These are phyloP conservation scores for Mycogone perniciosa DNA, from an alignment of 2,329 filamentous ascomycete genomes.

Conservation along the genomic window DNA sequence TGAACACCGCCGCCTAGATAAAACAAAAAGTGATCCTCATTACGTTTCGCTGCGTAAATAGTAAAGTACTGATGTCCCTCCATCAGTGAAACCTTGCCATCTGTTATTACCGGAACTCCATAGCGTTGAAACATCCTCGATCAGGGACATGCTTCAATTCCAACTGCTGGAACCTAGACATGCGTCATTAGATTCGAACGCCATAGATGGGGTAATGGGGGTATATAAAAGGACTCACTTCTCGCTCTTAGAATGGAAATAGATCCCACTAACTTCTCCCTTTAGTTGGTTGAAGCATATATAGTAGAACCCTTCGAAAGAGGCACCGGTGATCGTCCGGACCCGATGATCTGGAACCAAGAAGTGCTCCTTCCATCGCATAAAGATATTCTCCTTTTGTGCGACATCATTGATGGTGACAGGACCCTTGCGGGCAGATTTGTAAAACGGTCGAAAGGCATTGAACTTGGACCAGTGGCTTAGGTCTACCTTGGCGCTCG, in stretches of 20 bases:
- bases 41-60: too few species aligned
- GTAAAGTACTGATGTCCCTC: too few species aligned
- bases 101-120: conserved; percentile 62
- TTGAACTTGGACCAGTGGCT: conserved; percentile 90
- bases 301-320: conserved; percentile 98
- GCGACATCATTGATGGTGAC: conserved; percentile 60
- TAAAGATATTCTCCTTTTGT: conserved; percentile 86
- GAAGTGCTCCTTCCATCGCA: conserved; percentile 99
- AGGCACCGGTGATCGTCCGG: conserved; percentile 83
- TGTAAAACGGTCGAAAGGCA: conserved; percentile 71
- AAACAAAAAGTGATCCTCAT: background rate
- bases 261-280: conserved; percentile 85
- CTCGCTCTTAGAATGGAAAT: conserved; percentile 97
- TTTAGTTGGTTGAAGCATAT: conserved; percentile 95
- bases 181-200: background rate
- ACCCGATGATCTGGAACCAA: conserved; percentile 92
- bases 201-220: too few species aligned
- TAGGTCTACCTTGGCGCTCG: conserved; percentile 82
- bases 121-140: conserved; percentile 71
- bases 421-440: conserved; percentile 50
- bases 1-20: conserved; percentile 8
- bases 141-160: conserved; percentile 85
- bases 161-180: conserved; percentile 76
- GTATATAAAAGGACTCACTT: conserved; percentile 57
- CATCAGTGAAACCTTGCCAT: background rate